phyloP scores from a whole-genome alignment of 257 asterid species.

The Schizonepeta tenuifolia region DNA sequence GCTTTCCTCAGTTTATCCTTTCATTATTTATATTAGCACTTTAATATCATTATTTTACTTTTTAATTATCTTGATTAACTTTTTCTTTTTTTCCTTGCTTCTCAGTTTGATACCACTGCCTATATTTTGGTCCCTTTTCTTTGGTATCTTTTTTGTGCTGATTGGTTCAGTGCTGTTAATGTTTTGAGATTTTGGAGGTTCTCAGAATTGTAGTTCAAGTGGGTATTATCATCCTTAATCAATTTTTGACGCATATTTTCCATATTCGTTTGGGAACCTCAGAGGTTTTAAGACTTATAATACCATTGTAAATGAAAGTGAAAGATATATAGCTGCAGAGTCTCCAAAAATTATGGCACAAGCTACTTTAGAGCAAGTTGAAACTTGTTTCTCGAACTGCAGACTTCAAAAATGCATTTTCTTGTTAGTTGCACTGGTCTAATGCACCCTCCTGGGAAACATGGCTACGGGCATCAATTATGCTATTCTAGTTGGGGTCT shows the following conservation, averaged over 20 bases:
- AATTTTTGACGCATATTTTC: neutral
- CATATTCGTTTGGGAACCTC: neutral
- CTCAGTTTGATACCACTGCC: constrained; percentile 25
- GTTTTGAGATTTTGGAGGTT: constrained; percentile 3
- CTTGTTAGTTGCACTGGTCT: neutral
- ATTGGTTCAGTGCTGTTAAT: constrained; percentile 21
- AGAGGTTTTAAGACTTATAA: neutral
- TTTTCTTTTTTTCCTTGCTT: constrained; percentile 42
- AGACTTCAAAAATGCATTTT: neutral
- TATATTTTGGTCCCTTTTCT: constrained; percentile 28
- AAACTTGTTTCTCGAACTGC: neutral
- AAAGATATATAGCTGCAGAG: neutral
- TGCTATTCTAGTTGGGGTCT: neutral
- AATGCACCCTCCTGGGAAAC: neutral
- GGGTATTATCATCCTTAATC: constrained; percentile 1
- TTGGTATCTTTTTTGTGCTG: constrained; percentile 27
- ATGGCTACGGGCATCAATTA: neutral
- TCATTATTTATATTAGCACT: no score
- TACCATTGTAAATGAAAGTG: neutral
- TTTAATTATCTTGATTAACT: constrained; percentile 38
- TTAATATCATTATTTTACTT: no score
- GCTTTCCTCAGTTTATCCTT: constrained; percentile 34
- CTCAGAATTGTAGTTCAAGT: constrained; percentile 9
- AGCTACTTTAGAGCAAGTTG: neutral
- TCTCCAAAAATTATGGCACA: neutral